Evolutionary conservation across 352 stramenopile genomes (phyloP).

Genomic region (Pythium brassicae): DNA sequence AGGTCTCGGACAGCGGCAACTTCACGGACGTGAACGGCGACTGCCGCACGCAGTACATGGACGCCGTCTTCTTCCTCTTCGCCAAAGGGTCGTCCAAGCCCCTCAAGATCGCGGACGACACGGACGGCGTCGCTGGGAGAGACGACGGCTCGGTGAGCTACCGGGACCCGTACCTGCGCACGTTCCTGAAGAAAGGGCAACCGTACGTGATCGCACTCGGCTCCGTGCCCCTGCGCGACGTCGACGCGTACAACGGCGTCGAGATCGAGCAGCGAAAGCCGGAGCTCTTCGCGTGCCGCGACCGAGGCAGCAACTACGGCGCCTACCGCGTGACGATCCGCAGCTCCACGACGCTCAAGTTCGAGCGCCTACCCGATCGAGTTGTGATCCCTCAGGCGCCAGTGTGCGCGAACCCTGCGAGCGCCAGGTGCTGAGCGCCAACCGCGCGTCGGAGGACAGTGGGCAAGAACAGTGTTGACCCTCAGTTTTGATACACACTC

Average conservation of each 20-base stretch:
- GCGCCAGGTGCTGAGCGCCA: background rate
- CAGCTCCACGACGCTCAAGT: conserved; percentile 13
- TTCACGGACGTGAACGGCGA: conserved; percentile 65
- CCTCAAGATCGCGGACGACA: conserved; percentile 41
- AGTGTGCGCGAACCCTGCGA: background rate
- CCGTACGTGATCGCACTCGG: conserved; percentile 39
- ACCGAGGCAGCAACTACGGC: conserved; percentile 17
- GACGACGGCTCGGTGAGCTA: conserved; percentile 46
- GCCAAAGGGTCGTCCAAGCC: conserved; percentile 20
- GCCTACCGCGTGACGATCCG: conserved; percentile 34
- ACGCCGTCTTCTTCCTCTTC: conserved; percentile 62
- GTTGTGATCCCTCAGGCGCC: background rate
- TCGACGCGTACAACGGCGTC: conserved; percentile 22
- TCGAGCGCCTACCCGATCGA: background rate
- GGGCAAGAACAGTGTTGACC: background rate
- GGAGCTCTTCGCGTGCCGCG: conserved; percentile 28
- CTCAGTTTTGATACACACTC: background rate
- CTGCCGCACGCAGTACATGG: conserved; percentile 51
- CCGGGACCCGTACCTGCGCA: conserved; percentile 42
- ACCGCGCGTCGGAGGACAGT: background rate
- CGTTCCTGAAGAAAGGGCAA: conserved; percentile 38
- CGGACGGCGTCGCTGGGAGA: conserved; percentile 12
- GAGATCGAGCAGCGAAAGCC: conserved; percentile 20
- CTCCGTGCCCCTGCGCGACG: conserved; percentile 23
- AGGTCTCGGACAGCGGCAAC: conserved; percentile 46